Percentiles rank a stretch among this genome's conserved stretches.
These are phyloP conservation scores for Dioszegia crocea DNA, from an alignment of 768 basidiomycete genomes.

Conservation along the genomic window DNA sequence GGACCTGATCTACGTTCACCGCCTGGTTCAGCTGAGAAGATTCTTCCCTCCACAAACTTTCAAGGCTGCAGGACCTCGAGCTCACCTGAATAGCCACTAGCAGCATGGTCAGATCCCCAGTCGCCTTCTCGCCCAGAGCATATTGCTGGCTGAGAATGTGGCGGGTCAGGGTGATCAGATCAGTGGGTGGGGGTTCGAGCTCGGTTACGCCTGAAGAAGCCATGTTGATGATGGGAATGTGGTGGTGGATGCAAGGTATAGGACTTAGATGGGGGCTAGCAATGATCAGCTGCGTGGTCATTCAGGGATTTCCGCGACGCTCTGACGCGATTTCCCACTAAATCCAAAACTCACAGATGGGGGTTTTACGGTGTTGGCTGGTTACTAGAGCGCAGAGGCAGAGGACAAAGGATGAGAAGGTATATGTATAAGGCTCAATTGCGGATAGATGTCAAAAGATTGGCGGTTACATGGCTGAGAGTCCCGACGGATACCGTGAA, in stretches of 20 bases:
- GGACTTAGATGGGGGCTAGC: not conserved
- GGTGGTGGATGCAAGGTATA: not conserved
- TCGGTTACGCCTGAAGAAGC: constrained; percentile 26
- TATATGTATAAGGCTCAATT: too few relatives aligned
- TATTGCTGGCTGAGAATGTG: constrained; percentile 85
- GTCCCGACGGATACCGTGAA: not conserved
- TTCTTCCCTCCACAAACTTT: too few relatives aligned
- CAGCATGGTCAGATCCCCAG: constrained; percentile 89
- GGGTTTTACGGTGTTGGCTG: too few relatives aligned
- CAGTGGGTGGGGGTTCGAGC: constrained; percentile 72
- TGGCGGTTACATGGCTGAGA: not conserved
- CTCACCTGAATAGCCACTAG: constrained; percentile 90
- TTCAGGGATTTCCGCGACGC: too few relatives aligned
- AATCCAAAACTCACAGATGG: too few relatives aligned
- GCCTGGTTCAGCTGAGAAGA: too few relatives aligned
- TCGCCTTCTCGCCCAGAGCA: constrained; percentile 73
- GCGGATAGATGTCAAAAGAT: not conserved
- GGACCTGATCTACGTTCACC: too few relatives aligned
- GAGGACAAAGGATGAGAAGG: too few relatives aligned
- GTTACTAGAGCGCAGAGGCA: too few relatives aligned
- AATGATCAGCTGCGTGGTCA: not conserved
- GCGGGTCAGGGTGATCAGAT: constrained; percentile 87
- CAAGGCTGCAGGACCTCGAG: too few relatives aligned
- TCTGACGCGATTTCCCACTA: too few relatives aligned
- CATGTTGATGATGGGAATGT: not conserved